Conservation (phyloP, 2,329 filamentous ascomycete species). For the Thielaviopsis punctulata region DNA sequence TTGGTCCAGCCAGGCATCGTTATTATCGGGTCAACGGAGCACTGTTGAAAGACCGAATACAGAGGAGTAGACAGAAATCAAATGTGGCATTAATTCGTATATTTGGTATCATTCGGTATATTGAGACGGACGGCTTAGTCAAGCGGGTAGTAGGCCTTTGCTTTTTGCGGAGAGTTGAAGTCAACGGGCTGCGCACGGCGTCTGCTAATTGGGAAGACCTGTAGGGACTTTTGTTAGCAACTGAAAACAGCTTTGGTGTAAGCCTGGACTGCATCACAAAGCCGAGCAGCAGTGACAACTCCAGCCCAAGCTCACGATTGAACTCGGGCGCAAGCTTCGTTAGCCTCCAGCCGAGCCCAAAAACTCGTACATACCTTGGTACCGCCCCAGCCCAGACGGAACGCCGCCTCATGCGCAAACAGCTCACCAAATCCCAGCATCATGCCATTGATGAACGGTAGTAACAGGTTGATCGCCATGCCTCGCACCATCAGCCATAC, state of each 20-base stretch:
- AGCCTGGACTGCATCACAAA: too few species aligned
- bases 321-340: too few species aligned
- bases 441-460: slow-evolving; percentile 93
- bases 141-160: slow-evolving; percentile 9
- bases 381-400: slow-evolving; percentile 77
- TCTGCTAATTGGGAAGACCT: slow-evolving; percentile 43
- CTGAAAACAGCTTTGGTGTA: neutral
- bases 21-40: too few species aligned
- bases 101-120: too few species aligned
- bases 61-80: too few species aligned
- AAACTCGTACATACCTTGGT: slow-evolving; percentile 54
- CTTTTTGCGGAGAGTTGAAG: slow-evolving; percentile 37
- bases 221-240: slow-evolving; percentile 8
- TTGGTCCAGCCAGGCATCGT: too few species aligned
- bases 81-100: too few species aligned
- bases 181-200: slow-evolving; percentile 52
- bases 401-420: slow-evolving; percentile 90
- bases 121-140: too few species aligned
- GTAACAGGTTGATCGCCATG: slow-evolving; percentile 82
- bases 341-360: neutral
- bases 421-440: slow-evolving; percentile 97
- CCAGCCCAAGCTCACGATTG: too few species aligned
- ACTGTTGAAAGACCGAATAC: too few species aligned
- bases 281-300: neutral
- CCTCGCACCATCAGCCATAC: slow-evolving; percentile 73